Conservation (phyloP, 2,329 filamentous ascomycete species). For the Blumeria hordei region DNA sequence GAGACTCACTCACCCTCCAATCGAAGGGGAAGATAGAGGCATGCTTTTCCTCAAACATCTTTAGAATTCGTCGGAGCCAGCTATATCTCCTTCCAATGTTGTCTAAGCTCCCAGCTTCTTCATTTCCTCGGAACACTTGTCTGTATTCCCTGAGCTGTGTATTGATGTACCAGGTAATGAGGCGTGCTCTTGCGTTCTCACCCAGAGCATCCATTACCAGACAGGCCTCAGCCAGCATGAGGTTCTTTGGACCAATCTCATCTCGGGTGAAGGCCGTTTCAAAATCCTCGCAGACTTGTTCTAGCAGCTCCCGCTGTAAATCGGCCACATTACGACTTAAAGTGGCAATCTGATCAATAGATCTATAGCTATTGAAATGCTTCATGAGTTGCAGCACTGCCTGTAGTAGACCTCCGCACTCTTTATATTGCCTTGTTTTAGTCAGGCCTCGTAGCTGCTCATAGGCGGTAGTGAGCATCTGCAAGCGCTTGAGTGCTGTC, state of each 20-base stretch:
- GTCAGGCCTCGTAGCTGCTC: slow-evolving; percentile 73
- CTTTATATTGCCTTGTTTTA: slow-evolving; percentile 71
- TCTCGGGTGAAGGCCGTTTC: slow-evolving; percentile 82
- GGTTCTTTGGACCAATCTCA: slow-evolving; percentile 47
- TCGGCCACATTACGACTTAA: slow-evolving; percentile 83
- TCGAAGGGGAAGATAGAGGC: slow-evolving; percentile 61
- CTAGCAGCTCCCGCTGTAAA: slow-evolving; percentile 71
- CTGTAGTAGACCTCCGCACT: slow-evolving; percentile 81
- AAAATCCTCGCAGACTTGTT: slow-evolving; percentile 98
- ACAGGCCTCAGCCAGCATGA: slow-evolving; percentile 64
- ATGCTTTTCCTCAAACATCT: slow-evolving; percentile 88
- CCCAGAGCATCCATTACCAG: slow-evolving; percentile 86
- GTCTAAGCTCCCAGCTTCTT: slow-evolving; percentile 86
- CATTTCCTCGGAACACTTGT: slow-evolving; percentile 84
- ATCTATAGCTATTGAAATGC: slow-evolving; percentile 94
- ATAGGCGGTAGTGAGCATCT: slow-evolving; percentile 98
- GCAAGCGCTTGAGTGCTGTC: slow-evolving; percentile 87
- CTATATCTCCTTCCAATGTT: slow-evolving; percentile 89
- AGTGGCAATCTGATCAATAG: slow-evolving; percentile 91
- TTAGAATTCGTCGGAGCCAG: slow-evolving; percentile 91
- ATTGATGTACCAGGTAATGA: slow-evolving; percentile 95
- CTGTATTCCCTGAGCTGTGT: slow-evolving; percentile 88
- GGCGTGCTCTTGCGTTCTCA: slow-evolving; percentile 54
- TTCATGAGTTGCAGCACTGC: slow-evolving; percentile 94
- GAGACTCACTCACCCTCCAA: slow-evolving; percentile 76